phyloP scores from a whole-genome alignment of 306 rosid genomes.

The Quercus ilex region DNA sequence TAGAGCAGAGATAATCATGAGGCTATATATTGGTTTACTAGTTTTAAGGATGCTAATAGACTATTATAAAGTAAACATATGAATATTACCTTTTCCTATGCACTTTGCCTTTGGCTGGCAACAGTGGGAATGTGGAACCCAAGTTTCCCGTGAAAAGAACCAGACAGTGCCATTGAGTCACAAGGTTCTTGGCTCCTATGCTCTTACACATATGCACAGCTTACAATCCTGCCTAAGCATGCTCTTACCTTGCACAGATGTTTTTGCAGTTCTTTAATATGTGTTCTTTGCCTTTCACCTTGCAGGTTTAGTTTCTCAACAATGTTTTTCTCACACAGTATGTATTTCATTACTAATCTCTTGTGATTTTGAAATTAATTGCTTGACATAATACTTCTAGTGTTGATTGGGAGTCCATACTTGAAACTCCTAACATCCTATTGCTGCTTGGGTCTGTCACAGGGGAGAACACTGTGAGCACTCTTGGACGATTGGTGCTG shows the following conservation, averaged over 20 bases:
- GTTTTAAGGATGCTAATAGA: background rate
- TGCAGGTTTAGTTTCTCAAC: constrained; percentile 95
- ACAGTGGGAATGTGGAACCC: no score
- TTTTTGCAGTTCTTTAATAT: background rate
- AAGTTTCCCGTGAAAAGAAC: no score
- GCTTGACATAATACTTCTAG: background rate
- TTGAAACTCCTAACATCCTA: constrained; percentile 16
- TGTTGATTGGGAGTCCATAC: background rate
- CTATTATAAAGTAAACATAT: background rate
- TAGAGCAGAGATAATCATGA: background rate
- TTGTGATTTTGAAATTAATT: background rate
- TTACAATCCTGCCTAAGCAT: background rate
- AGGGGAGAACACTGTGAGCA: constrained; percentile 80
- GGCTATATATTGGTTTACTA: background rate
- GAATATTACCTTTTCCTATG: background rate
- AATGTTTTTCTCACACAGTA: constrained; percentile 91
- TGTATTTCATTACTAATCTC: constrained; percentile 21
- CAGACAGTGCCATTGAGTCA: no score
- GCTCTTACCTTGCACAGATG: background rate
- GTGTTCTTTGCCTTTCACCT: constrained; percentile 19
- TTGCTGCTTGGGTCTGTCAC: constrained; percentile 28
- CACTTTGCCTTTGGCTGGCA: background rate
- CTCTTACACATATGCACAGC: background rate
- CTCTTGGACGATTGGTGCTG: constrained; percentile 76
- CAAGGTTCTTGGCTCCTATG: background rate